phyloP scores from a whole-genome alignment of 768 basidiomycete species.

The Boletus vermiculosoides region DNA sequence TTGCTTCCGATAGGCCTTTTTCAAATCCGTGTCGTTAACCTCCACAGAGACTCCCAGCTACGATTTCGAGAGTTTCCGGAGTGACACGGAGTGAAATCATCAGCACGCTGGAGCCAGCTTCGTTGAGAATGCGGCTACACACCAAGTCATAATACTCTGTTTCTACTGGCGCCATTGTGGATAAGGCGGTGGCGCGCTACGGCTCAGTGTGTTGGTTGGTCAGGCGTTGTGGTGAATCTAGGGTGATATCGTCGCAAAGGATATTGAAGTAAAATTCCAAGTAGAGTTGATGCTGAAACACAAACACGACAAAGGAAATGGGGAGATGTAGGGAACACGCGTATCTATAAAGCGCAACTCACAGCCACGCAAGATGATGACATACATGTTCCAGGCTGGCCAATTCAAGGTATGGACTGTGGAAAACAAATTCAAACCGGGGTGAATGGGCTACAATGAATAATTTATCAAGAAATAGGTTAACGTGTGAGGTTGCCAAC shows the following conservation, averaged over 20 bases:
- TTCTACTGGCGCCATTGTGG: conserved; percentile 81
- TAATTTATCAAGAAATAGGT: conserved; percentile 30
- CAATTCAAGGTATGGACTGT: conserved; percentile 1
- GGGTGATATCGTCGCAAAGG: conserved; percentile 5
- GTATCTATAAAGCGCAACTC: conserved; percentile 5
- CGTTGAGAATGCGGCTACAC: conserved; percentile 24
- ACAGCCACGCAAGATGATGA: conserved; percentile 32
- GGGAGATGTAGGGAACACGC: background rate
- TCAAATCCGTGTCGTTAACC: conserved; percentile 76
- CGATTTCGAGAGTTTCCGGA: background rate
- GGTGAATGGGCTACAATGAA: conserved; percentile 31
- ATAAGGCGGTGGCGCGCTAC: background rate
- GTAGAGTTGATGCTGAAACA: conserved; percentile 7
- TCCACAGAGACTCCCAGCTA: conserved; percentile 73
- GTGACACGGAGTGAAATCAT: background rate
- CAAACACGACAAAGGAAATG: background rate
- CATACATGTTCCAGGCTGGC: conserved; percentile 3
- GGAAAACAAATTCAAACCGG: conserved; percentile 7
- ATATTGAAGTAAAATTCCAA: background rate
- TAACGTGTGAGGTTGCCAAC: conserved; percentile 15
- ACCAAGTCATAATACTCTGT: conserved; percentile 89
- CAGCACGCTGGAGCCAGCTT: background rate
- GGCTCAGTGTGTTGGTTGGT: conserved; percentile 1
- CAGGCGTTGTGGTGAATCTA: background rate
- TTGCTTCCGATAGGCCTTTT: conserved; percentile 93